Conservation (phyloP, 2,329 filamentous ascomycete species). For the Penicillium glabrum region DNA sequence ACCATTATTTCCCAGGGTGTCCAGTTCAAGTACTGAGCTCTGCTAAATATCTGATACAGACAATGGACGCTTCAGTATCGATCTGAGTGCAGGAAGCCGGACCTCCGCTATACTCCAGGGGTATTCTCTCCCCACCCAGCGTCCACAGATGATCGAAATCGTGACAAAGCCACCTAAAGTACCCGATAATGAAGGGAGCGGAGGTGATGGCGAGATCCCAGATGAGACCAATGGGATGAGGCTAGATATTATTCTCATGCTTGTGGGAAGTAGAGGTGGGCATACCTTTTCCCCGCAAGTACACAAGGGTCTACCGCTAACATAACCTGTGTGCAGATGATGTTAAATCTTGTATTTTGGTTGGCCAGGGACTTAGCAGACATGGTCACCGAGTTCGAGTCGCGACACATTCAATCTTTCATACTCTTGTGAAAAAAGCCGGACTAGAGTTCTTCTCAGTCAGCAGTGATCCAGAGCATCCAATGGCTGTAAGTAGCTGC, state of each 20-base stretch:
- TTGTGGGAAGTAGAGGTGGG: slow-evolving; percentile 8
- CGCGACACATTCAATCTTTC: slow-evolving; percentile 4
- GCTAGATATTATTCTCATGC: slow-evolving; percentile 8
- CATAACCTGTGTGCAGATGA: background rate
- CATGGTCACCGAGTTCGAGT: slow-evolving; percentile 3
- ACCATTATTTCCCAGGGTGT: too few relatives aligned
- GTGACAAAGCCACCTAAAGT: background rate
- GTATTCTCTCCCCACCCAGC: background rate
- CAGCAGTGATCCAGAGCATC: slow-evolving; percentile 5
- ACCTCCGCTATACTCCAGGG: slow-evolving; percentile 1
- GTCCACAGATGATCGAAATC: slow-evolving; percentile 1
- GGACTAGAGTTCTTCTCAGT: slow-evolving; percentile 9
- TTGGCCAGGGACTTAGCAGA: slow-evolving; percentile 1
- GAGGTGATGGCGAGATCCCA: background rate
- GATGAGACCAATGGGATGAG: background rate
- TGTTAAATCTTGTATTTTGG: background rate
- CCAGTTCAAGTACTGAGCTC: too few relatives aligned
- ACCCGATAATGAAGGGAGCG: too few relatives aligned
- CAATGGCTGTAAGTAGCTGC: slow-evolving; percentile 1
- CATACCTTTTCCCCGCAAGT: background rate
- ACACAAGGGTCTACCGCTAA: background rate
- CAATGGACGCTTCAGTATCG: slow-evolving; percentile 6
- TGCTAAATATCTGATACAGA: background rate
- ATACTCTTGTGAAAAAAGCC: background rate
- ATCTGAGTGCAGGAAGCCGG: slow-evolving; percentile 1